Conservation (phyloP, 2,329 filamentous ascomycete species). For the Thelonectria discophora region DNA sequence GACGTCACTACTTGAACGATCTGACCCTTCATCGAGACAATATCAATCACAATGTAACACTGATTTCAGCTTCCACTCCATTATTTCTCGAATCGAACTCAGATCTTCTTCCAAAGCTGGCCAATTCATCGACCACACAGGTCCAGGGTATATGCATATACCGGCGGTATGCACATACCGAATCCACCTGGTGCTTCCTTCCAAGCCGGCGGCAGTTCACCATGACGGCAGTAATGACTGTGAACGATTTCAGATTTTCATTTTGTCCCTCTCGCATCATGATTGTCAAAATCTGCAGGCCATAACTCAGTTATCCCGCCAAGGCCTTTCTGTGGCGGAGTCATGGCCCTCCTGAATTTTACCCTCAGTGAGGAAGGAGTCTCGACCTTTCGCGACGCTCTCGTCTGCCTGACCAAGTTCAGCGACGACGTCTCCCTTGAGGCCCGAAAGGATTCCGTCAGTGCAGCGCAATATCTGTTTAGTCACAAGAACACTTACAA, state of each 20-base stretch:
- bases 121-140: not conserved
- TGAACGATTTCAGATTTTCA: not conserved
- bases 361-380: conserved; percentile 79
- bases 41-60: too few species aligned
- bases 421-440: conserved; percentile 82
- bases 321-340: not conserved
- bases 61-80: not conserved
- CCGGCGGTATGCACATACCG: conserved; percentile 15
- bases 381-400: conserved; percentile 73
- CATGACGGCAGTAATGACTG: conserved; percentile 11
- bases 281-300: not conserved
- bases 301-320: not conserved
- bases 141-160: conserved; percentile 9
- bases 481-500: conserved; percentile 18
- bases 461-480: too few species aligned
- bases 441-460: conserved; percentile 72
- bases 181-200: not conserved
- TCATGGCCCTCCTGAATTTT: conserved; percentile 73
- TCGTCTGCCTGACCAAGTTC: conserved; percentile 80
- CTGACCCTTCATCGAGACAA: too few species aligned
- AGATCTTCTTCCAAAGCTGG: too few species aligned
- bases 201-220: not conserved
- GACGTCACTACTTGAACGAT: too few species aligned
- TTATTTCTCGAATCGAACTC: too few species aligned
- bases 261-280: not conserved